phyloP scores from a whole-genome alignment of 176 grass and related monocot species.

The Thinopyrum elongatum region DNA sequence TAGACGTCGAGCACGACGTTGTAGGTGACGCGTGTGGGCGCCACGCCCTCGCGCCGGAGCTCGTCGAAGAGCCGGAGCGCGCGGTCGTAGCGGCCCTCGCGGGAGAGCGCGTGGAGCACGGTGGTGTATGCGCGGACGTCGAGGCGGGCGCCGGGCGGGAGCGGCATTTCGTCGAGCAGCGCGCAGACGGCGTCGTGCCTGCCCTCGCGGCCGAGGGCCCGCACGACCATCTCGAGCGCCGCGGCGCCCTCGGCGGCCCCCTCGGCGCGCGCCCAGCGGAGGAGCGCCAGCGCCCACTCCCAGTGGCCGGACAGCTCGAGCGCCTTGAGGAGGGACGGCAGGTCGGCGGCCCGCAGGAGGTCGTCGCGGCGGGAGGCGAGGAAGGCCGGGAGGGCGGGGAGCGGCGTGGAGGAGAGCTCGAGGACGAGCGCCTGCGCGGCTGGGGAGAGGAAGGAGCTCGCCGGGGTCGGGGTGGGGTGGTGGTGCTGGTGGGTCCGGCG shows the following conservation, averaged over 20 bases:
- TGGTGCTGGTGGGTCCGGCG: neutral
- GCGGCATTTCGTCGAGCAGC: constrained; percentile 72
- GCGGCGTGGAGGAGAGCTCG: constrained; percentile 24
- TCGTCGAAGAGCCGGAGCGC: constrained; percentile 60
- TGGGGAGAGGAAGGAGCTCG: constrained; percentile 43
- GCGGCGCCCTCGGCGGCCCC: constrained; percentile 27
- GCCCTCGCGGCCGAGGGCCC: constrained; percentile 39
- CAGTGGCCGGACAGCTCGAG: constrained; percentile 57
- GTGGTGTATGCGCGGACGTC: constrained; percentile 86
- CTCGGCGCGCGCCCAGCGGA: constrained; percentile 56
- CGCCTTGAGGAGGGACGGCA: constrained; percentile 55
- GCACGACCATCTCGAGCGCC: constrained; percentile 65
- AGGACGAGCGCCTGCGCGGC: constrained; percentile 26
- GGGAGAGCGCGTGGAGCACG: constrained; percentile 67
- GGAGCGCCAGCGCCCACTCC: constrained; percentile 60
- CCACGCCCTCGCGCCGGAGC: constrained; percentile 50
- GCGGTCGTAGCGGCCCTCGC: constrained; percentile 47
- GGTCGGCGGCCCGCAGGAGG: constrained; percentile 28
- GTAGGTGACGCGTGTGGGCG: constrained; percentile 82
- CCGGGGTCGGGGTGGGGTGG: constrained; percentile 17
- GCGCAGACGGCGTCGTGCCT: constrained; percentile 44
- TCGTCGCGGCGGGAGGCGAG: constrained; percentile 35
- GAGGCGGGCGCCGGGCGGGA: constrained; percentile 32
- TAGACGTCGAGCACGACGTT: constrained; percentile 94
- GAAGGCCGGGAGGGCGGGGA: constrained; percentile 12